Base-by-base conservation (phyloP, 2,329 filamentous ascomycete species). In the Phaeoacremonium minimum region DNA sequence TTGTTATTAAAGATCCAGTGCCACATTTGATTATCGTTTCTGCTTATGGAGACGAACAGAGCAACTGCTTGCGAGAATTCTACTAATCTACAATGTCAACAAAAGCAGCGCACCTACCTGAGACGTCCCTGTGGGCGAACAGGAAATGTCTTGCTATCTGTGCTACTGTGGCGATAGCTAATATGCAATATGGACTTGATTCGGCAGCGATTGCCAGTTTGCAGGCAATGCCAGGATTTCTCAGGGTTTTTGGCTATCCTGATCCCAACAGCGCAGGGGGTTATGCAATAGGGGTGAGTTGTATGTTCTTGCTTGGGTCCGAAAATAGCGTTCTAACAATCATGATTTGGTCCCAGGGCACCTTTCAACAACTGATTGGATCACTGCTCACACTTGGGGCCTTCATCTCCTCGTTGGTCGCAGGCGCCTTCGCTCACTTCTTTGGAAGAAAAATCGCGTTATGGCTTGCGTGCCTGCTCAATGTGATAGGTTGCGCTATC, bases 111-210 rank as follows among this genome's bases (percentile, higher is more conserved):
- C n/a, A n/a, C 14, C 44, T 57, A 28, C 48, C 51, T 13, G 56
- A 61, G 36, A 60, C 53, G 7, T 60, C 58, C 15, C 48, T 61
- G 15, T 61, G 57, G 57, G 49, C 51, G 15, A 62, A 71, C 41
- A 43, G 58, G 35, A 71, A 66, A 60, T 71, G 68, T 38, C 54
- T 72, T 11, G 29, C 58, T 8, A 65, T 71, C 41, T 71, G 68
- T 48, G 62, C 58, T 32, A 53, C 63, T 12, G 64, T 72, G 7
- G 63, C 68, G 5, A 56, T 68, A 18, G 66, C 68, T 5, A 72
- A 68, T 42, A 69, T 73, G 60, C 69, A 75, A 45, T 75, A 74
- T 49, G 69, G 69, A 4, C 61, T 74, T 6, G 69, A 74, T 48
- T 66, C 60, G 9, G 61, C 65, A 4, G 62, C 63, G 7, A 57